phyloP scores from a whole-genome alignment of 2,329 filamentous ascomycete species.

The Biscogniauxia marginata region DNA sequence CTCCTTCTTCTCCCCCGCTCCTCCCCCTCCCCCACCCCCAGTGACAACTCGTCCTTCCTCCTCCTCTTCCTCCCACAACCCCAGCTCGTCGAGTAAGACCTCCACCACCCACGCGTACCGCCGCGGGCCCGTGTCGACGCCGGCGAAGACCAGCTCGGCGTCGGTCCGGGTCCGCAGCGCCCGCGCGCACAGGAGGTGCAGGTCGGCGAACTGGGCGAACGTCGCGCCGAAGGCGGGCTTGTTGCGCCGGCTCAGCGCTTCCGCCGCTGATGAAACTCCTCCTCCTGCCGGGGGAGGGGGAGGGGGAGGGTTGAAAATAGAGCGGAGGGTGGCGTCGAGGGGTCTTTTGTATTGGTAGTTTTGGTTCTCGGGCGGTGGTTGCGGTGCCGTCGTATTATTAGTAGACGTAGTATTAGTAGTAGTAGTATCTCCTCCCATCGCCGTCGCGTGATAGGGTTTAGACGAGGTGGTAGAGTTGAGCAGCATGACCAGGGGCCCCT shows the following conservation, averaged over 20 bases:
- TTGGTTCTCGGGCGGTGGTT: not conserved
- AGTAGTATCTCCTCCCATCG: no score
- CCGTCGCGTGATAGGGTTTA: constrained; percentile 3
- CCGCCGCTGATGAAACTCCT: no score
- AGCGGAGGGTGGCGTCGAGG: constrained; percentile 47
- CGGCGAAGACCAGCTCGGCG: constrained; percentile 35
- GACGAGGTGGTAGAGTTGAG: constrained; percentile 49
- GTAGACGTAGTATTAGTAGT: constrained; percentile 1
- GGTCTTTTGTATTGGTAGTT: constrained; percentile 14
- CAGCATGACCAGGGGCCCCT: constrained; percentile 50
- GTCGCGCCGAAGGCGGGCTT: constrained; percentile 54
- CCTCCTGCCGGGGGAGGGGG: no score
- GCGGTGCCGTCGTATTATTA: not conserved
- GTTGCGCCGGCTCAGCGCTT: constrained; percentile 33
- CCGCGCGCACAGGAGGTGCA: constrained; percentile 52
- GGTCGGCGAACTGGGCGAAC: constrained; percentile 53
- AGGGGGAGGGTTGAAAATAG: constrained; percentile 44
- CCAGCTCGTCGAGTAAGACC: constrained; percentile 51
- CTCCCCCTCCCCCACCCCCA: not conserved
- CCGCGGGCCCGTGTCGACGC: constrained; percentile 9
- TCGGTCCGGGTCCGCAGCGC: constrained; percentile 42
- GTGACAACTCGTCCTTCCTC: no score
- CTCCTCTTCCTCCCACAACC: constrained; percentile 39
- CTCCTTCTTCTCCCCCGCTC: not conserved
- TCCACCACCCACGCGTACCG: constrained; percentile 46